Percentiles rank a stretch among this genome's conserved stretches.
Evolutionary conservation across 352 stramenopile species (phyloP).

Genomic region (Globisporangium abappressorium): DNA sequence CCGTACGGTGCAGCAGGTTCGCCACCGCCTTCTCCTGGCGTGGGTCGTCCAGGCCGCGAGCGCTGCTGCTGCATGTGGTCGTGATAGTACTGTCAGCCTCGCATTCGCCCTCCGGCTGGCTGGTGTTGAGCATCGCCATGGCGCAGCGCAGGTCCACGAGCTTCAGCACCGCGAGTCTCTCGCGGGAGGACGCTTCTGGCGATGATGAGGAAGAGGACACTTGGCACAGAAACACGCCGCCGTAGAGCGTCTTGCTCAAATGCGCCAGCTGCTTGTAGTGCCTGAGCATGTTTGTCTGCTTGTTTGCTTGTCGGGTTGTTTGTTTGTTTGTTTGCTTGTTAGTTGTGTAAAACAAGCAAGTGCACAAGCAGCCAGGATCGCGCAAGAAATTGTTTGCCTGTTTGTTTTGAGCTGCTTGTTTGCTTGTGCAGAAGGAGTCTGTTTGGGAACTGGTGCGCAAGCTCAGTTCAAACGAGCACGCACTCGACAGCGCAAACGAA

Average conservation of each 20-base stretch:
- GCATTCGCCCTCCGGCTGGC: not conserved
- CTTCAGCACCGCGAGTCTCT: slow-evolving; percentile 5
- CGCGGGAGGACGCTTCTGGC: not conserved
- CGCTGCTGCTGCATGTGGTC: not conserved
- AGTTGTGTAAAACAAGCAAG: not conserved
- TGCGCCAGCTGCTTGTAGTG: slow-evolving; percentile 6
- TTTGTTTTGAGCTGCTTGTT: not conserved
- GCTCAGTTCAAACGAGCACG: no score
- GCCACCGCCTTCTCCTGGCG: no score
- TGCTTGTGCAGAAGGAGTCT: not conserved
- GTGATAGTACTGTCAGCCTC: not conserved
- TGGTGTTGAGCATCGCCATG: slow-evolving; percentile 3
- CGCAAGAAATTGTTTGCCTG: not conserved
- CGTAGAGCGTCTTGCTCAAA: no score
- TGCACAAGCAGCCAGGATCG: no score
- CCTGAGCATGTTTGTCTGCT: not conserved
- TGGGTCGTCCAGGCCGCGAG: no score
- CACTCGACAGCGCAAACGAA: no score
- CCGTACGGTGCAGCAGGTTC: no score
- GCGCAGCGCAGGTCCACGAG: slow-evolving; percentile 3
- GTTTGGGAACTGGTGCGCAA: not conserved
- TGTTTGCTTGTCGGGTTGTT: no score
- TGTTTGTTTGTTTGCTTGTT: not conserved
- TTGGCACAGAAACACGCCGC: no score
- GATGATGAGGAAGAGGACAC: not conserved